Evolutionary conservation across 129 eudicot genomes (phyloP).

Genomic region (Mikania micrantha): DNA sequence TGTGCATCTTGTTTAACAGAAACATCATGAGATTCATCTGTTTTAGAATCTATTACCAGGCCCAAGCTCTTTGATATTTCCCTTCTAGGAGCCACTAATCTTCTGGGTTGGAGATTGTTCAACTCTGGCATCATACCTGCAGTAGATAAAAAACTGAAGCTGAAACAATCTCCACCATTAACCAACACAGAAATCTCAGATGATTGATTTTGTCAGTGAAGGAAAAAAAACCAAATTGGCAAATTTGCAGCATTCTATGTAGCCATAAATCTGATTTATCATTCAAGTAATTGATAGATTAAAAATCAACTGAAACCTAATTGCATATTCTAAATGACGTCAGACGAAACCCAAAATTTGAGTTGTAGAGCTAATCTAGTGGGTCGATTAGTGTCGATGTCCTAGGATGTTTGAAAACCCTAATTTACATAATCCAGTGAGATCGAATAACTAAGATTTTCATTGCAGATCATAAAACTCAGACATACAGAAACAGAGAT

Average conservation of each 20-base stretch:
- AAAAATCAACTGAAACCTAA: background rate
- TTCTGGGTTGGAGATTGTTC: constrained; percentile 51
- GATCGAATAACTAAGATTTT: background rate
- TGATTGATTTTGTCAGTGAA: background rate
- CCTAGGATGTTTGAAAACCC: background rate
- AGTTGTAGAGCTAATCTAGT: background rate
- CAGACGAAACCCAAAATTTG: constrained; percentile 12
- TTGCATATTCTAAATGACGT: background rate
- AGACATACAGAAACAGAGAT: background rate
- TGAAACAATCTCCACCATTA: background rate
- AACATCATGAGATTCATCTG: constrained; percentile 28
- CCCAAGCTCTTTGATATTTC: constrained; percentile 35
- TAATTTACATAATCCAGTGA: background rate
- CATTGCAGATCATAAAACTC: background rate
- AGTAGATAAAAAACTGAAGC: constrained; percentile 3
- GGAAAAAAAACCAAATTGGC: background rate
- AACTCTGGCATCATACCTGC: constrained; percentile 61
- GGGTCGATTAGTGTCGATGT: background rate
- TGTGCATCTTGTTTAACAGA: constrained; percentile 25
- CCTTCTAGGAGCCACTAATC: constrained; percentile 46
- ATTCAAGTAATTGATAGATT: background rate
- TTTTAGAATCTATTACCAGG: constrained; percentile 21
- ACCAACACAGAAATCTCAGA: background rate
- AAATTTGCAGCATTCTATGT: background rate
- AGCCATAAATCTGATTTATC: constrained; percentile 1